Conservation (phyloP, 2,329 filamentous ascomycete species). For the Rhynchosporium agropyri region DNA sequence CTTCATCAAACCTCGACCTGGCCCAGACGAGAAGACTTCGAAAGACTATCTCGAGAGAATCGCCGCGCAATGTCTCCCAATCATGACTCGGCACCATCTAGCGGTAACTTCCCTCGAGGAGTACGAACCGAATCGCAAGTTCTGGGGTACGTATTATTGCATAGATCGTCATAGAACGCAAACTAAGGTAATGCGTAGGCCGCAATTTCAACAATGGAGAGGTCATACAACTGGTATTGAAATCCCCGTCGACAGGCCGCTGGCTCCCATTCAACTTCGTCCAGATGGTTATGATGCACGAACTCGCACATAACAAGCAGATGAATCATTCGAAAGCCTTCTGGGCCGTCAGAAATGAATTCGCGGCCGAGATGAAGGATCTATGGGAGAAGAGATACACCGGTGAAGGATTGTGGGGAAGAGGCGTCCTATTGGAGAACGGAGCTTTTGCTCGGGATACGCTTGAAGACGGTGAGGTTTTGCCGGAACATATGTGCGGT, state of each 20-base stretch:
- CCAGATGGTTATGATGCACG: conserved; percentile 94
- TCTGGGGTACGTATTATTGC: conserved; percentile 50
- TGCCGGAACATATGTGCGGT: conserved; percentile 77
- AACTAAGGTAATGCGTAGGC: conserved; percentile 51
- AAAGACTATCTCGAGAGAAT: conserved; percentile 75
- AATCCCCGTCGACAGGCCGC: conserved; percentile 60
- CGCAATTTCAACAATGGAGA: conserved; percentile 91
- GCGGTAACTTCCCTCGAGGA: conserved; percentile 76
- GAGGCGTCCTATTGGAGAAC: conserved; percentile 64
- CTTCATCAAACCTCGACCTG: conserved; percentile 80
- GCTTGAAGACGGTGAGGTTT: conserved; percentile 54
- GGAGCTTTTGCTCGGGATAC: conserved; percentile 61
- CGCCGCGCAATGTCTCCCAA: conserved; percentile 75
- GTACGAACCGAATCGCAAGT: conserved; percentile 78
- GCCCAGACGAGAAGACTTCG: conserved; percentile 62
- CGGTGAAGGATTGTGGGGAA: conserved; percentile 83
- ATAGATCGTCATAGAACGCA: neutral
- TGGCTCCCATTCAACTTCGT: conserved; percentile 86
- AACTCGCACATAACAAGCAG: conserved; percentile 81
- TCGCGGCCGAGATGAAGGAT: conserved; percentile 68
- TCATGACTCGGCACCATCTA: conserved; percentile 68
- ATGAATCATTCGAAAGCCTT: conserved; percentile 88
- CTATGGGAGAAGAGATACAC: conserved; percentile 73
- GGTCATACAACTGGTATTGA: conserved; percentile 81
- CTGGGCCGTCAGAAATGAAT: conserved; percentile 77